A percentile compares a stretch with the other conserved stretches of the same genome.
Evolutionary conservation across 83 land plant species (phyloP).

Genomic region (Isoetes engelmannii): DNA sequence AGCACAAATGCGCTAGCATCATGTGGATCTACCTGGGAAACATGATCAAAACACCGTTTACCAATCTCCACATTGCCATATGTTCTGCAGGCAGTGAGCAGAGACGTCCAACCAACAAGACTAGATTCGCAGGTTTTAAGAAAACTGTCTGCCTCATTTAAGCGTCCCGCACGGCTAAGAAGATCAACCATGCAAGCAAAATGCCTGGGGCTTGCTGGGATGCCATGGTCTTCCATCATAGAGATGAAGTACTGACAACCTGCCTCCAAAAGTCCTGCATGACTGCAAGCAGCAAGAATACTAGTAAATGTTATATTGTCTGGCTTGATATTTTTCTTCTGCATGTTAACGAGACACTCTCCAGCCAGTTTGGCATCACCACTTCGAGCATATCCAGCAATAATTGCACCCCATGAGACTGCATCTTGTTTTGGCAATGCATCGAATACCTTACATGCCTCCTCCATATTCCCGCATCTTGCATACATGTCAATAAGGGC

Average conservation of each 20-base stretch:
- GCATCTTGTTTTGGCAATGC: conserved; percentile 16
- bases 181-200: conserved; percentile 32
- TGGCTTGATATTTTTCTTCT: conserved; percentile 15
- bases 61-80: conserved; percentile 37
- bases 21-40: conserved; percentile 25
- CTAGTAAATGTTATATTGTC: conserved; percentile 32
- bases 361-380: conserved; percentile 27
- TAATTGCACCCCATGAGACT: conserved; percentile 31
- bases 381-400: conserved; percentile 29
- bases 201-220: conserved; percentile 32
- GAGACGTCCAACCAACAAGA: conserved; percentile 33
- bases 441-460: not conserved
- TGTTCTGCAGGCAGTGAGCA: conserved; percentile 33
- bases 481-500: conserved; percentile 9
- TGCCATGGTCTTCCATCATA: conserved; percentile 19
- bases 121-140: conserved; percentile 23
- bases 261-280: conserved; percentile 33
- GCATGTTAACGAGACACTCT: conserved; percentile 24
- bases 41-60: conserved; percentile 21
- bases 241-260: conserved; percentile 23
- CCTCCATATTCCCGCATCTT: not conserved
- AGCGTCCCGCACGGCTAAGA: conserved; percentile 37
- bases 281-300: conserved; percentile 38
- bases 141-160: conserved; percentile 35
- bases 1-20: conserved; percentile 21